A percentile compares a stretch with the other conserved stretches of the same genome.
Conservation (phyloP, 2,329 filamentous ascomycete genomes). For the Stagonosporopsis tanaceti region DNA sequence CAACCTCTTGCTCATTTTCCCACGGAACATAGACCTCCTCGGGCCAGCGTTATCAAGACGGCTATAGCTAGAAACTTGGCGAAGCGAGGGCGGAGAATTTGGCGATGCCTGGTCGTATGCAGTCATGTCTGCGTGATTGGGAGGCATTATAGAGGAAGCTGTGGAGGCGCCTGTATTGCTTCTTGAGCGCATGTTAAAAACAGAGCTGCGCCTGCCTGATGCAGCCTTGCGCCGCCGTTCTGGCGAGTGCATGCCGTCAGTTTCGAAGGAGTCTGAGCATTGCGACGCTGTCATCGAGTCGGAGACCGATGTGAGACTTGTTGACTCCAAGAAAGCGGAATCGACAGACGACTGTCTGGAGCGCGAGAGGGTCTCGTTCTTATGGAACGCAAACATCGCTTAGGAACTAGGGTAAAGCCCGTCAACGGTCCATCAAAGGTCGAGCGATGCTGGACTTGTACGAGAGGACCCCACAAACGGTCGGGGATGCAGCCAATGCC, state of each 20-base stretch:
- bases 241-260: conserved; percentile 41
- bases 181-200: conserved; percentile 49
- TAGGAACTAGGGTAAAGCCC: conserved; percentile 17
- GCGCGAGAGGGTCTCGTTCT: conserved; percentile 38
- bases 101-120: conserved; percentile 21
- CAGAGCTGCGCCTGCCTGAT: conserved; percentile 42
- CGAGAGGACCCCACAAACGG: conserved; percentile 37
- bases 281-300: conserved; percentile 37
- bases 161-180: conserved; percentile 49
- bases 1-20: conserved; percentile 45
- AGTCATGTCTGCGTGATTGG: conserved; percentile 35
- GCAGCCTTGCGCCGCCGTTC: conserved; percentile 37
- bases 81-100: conserved; percentile 36
- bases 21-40: conserved; percentile 45
- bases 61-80: conserved; percentile 29
- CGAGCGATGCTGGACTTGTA: conserved; percentile 31
- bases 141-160: conserved; percentile 38
- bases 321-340: conserved; percentile 33
- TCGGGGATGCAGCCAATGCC: conserved; percentile 19
- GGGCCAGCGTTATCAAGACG: conserved; percentile 32
- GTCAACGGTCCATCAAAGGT: conserved; percentile 30
- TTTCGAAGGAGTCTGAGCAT: conserved; percentile 33
- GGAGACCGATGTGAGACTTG: conserved; percentile 31
- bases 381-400: conserved; percentile 50
- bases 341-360: conserved; percentile 48